Evolutionary conservation across 2,329 filamentous ascomycete species (phyloP), one percentile per base, ranked within the genome.

Genomic region (Claviceps maximensis): DNA sequence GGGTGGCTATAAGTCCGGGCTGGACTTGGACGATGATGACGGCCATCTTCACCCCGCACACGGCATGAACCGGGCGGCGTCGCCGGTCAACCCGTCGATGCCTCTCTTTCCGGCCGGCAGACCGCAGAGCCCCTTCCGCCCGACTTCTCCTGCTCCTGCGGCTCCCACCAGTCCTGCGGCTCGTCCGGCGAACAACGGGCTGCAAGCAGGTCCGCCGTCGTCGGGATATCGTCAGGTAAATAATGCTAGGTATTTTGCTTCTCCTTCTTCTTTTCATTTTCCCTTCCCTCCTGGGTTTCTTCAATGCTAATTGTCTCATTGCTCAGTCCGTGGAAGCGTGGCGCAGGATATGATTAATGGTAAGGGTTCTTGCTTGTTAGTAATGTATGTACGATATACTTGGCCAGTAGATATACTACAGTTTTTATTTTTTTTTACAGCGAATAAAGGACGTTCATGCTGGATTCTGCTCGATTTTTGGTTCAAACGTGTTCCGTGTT

Each of bases 251-350:
- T 72, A 60, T 58, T 41, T 36, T 4, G 1, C 2, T 4, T 19
- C 1, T 3, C 4, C 7, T 15, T 19, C 12, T 13, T 19, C 13
- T 21, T 21, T 19, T 31, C 1, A n/a, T 9, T 27, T 29, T 29
- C 12, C 13, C 33, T n/a, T 25, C 2, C 15, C 15, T 6, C 36
- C 31, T 23, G 38, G 23, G 7, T 25, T 46, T 8, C 6, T 4
- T 5, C 15, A 9, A 21, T 21, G 31, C 50, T 44, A 27, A 50
- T 27, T 6, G 2, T 6, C 29, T 9, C 13, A 15, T 2, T 2
- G 21, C 13, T 6, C 31, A 73, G 71, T 60, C 71, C 71, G 21
- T 73, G 71, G 71, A 71, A 73, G 58, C 71, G 71, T 55, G 71
- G 71, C 55, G 71, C 71, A 47, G 71, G 71, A 41, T 73, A 73